Evolutionary conservation across 2,329 filamentous ascomycete genomes (phyloP).

Genomic region (Colletotrichum sp.): DNA sequence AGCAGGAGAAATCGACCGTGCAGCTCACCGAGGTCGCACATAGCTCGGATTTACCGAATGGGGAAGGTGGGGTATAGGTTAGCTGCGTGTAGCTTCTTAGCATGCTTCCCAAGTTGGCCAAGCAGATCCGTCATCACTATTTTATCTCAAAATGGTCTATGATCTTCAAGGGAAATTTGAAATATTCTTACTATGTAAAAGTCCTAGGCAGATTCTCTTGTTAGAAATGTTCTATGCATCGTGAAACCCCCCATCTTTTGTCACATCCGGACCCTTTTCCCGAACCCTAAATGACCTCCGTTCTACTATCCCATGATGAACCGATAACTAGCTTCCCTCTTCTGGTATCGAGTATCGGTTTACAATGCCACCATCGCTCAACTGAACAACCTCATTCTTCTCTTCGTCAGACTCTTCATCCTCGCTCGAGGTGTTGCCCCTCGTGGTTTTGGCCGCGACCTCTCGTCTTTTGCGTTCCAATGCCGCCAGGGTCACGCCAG

Average conservation of each 20-base stretch:
- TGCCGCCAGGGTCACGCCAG: not conserved
- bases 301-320: not conserved
- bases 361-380: not conserved
- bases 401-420: not conserved
- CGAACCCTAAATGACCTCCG: not conserved
- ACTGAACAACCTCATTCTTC: not conserved
- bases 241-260: not conserved
- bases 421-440: not conserved
- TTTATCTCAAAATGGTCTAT: not conserved
- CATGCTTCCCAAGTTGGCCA: not conserved
- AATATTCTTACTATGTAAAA: not conserved
- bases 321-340: not conserved
- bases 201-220: not conserved
- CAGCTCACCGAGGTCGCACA: not conserved
- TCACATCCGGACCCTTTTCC: not conserved
- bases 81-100: not conserved
- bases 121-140: not conserved
- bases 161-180: too few species aligned
- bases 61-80: not conserved
- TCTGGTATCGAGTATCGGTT: not conserved
- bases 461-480: not conserved
- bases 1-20: not conserved
- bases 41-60: not conserved
- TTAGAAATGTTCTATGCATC: not conserved
- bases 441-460: not conserved